Evolutionary conservation across 2,329 filamentous ascomycete genomes (phyloP).

Genomic region (Apiospora aurea): DNA sequence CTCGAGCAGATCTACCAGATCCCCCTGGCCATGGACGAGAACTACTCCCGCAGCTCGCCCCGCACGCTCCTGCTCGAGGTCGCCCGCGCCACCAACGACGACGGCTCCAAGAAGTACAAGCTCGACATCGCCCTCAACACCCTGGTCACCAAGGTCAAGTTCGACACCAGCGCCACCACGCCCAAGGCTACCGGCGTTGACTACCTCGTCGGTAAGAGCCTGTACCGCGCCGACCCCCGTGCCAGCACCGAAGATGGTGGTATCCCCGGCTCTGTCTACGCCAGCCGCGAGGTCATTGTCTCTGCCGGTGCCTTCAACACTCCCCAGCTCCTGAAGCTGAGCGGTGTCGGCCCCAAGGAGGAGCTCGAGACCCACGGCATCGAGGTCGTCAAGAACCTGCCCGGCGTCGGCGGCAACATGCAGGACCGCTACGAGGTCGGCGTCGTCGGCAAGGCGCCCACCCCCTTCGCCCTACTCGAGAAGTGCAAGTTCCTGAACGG

Average conservation of each 20-base stretch:
- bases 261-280: conserved; percentile 42
- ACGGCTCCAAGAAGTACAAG: conserved; percentile 53
- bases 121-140: conserved; percentile 45
- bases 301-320: conserved; percentile 59
- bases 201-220: conserved; percentile 47
- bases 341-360: conserved; percentile 48
- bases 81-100: conserved; percentile 53
- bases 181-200: conserved; percentile 50
- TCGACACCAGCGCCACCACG: conserved; percentile 39
- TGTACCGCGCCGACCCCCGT: conserved; percentile 52
- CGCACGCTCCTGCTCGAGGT: conserved; percentile 59
- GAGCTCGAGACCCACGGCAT: conserved; percentile 47
- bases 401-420: conserved; percentile 63
- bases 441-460: conserved; percentile 48
- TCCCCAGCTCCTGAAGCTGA: conserved; percentile 58
- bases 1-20: conserved; percentile 50
- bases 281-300: conserved; percentile 55
- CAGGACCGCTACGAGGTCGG: conserved; percentile 60
- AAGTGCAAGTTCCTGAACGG: conserved; percentile 39
- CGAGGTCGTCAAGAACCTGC: conserved; percentile 55
- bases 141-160: conserved; percentile 50
- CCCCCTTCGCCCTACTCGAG: conserved; percentile 41
- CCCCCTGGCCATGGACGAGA: conserved; percentile 51
- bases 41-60: conserved; percentile 53
- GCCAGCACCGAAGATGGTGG: conserved; percentile 34